Evolutionary conservation across 2,329 filamentous ascomycete species (phyloP).

Genomic region (Cercospora sp.): DNA sequence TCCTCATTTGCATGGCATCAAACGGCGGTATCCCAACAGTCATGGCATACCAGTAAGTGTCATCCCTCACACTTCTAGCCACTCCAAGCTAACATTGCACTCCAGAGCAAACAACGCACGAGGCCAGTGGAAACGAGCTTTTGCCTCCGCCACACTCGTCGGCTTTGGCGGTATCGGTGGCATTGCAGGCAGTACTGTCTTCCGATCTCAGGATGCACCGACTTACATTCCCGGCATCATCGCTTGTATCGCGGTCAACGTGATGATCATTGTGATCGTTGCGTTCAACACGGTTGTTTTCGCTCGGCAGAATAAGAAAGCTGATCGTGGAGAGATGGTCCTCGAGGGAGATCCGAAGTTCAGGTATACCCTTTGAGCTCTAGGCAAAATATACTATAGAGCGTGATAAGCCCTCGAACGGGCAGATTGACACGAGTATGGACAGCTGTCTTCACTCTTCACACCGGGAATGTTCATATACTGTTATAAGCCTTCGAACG

Average conservation of each 20-base stretch:
- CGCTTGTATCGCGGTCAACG: neutral
- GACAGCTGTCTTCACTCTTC: too few relatives aligned
- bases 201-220: slow-evolving; percentile 23
- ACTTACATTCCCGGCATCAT: neutral
- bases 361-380: neutral
- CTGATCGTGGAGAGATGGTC: neutral
- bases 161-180: slow-evolving; percentile 58
- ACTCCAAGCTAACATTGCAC: neutral
- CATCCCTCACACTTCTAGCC: too few relatives aligned
- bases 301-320: neutral
- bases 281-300: neutral
- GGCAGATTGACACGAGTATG: neutral
- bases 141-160: slow-evolving; percentile 7
- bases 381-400: neutral
- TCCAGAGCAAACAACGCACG: slow-evolving; percentile 49
- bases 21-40: slow-evolving; percentile 27
- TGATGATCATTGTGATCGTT: neutral
- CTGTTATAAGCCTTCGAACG: neutral
- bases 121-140: slow-evolving; percentile 54
- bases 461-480: neutral
- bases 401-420: neutral
- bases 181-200: slow-evolving; percentile 47
- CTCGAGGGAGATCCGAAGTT: neutral
- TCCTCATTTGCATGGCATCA: slow-evolving; percentile 31
- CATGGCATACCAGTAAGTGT: slow-evolving; percentile 17